These are phyloP conservation scores for Amanita polypyramis DNA, from an alignment of 768 basidiomycete species.

Conservation along the genomic window DNA sequence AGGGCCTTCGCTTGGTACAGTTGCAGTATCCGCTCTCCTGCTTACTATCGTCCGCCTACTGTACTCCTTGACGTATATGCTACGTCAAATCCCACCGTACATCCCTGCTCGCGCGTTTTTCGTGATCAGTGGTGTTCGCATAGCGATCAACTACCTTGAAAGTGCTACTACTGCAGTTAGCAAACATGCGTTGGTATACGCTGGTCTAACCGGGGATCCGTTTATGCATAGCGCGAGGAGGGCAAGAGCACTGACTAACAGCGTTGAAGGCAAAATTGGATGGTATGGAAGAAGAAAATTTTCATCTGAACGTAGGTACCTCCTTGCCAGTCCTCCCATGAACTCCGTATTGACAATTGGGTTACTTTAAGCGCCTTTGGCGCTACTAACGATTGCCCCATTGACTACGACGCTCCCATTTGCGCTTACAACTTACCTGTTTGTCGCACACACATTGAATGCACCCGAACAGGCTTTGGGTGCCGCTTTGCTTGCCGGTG, in stretches of 20 bases:
- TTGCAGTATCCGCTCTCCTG: constrained; percentile 67
- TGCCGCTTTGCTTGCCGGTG: constrained; percentile 68
- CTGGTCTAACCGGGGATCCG: constrained; percentile 64
- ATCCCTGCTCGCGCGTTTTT: constrained; percentile 39
- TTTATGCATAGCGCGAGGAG: constrained; percentile 49
- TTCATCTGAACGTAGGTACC: constrained; percentile 52
- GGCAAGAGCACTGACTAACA: constrained; percentile 33
- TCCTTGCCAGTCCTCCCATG: background rate
- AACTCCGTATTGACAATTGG: constrained; percentile 2
- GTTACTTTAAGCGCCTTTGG: constrained; percentile 40
- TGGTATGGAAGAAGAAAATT: constrained; percentile 36
- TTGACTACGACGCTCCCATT: constrained; percentile 76
- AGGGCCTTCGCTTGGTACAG: constrained; percentile 72
- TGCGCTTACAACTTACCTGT: constrained; percentile 73
- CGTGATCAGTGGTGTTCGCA: constrained; percentile 32
- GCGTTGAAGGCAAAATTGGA: constrained; percentile 19
- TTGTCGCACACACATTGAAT: constrained; percentile 72
- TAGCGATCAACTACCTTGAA: constrained; percentile 40
- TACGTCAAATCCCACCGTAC: constrained; percentile 46
- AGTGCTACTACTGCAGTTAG: constrained; percentile 49
- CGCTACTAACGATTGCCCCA: constrained; percentile 68
- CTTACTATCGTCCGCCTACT: constrained; percentile 61
- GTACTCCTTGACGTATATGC: constrained; percentile 33
- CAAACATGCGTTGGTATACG: constrained; percentile 55
- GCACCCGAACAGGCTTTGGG: constrained; percentile 66